A percentile compares a stretch with the other conserved stretches of the same genome.
Evolutionary conservation across 192 early-diverging fungal genomes (phyloP).

Genomic region (Phycomyces nitens): DNA sequence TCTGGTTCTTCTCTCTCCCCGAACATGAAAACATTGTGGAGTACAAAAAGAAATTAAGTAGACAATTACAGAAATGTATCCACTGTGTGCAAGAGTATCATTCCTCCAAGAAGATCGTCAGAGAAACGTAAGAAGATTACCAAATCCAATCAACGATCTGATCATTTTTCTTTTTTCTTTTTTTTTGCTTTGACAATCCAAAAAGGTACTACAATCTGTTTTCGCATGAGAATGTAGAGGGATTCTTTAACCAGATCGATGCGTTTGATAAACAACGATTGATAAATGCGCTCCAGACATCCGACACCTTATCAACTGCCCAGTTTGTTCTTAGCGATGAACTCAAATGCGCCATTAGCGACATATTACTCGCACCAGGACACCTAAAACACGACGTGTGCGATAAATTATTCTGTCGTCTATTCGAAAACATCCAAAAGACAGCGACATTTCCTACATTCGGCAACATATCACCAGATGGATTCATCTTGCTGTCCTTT

Average conservation of each 20-base stretch:
- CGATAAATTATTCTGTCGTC: slow-evolving; percentile 10
- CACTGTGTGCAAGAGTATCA: slow-evolving; percentile 27
- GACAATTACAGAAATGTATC: slow-evolving; percentile 16
- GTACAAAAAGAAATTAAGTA: slow-evolving; percentile 31
- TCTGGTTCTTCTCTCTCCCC: slow-evolving; percentile 35
- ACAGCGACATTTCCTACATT: slow-evolving; percentile 7
- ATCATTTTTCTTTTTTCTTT: not conserved
- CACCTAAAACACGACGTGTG: not conserved
- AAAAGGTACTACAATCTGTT: slow-evolving; percentile 19
- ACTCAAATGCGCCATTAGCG: slow-evolving; percentile 19
- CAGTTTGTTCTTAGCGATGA: not conserved
- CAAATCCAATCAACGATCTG: not conserved
- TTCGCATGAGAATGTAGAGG: slow-evolving; percentile 17
- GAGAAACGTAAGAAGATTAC: slow-evolving; percentile 13
- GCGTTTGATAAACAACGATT: slow-evolving; percentile 16
- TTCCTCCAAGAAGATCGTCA: slow-evolving; percentile 7
- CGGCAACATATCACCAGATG: not conserved
- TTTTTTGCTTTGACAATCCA: not conserved
- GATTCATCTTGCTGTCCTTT: slow-evolving; percentile 12
- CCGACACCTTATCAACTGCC: not conserved
- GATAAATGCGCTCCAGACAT: not conserved
- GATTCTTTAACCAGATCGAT: slow-evolving; percentile 16
- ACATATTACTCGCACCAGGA: slow-evolving; percentile 16
- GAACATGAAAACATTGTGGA: slow-evolving; percentile 26
- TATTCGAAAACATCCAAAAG: slow-evolving; percentile 22